Conservation (phyloP, 2,329 filamentous ascomycete genomes). For the Septoria petroselini region DNA sequence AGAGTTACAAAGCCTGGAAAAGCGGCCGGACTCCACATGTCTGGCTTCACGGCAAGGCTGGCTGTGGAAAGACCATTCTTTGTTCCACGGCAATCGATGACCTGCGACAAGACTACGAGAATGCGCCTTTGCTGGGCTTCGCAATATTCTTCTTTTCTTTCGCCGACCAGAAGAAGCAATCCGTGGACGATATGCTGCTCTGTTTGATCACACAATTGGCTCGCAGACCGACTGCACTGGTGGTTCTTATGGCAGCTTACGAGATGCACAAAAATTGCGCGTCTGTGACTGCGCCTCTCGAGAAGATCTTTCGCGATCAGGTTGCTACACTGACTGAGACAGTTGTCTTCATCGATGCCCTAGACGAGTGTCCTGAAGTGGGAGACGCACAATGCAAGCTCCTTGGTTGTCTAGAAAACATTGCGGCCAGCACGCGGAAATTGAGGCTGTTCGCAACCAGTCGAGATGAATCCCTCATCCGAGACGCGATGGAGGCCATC, state of each 20-base stretch:
- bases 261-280: not conserved
- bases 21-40: constrained; percentile 2
- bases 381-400: constrained; percentile 17
- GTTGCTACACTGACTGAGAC: not conserved
- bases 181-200: constrained; percentile 17
- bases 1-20: constrained; percentile 25
- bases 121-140: not conserved
- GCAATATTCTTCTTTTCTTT: constrained; percentile 25
- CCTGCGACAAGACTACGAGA: not conserved
- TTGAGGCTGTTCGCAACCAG: constrained; percentile 10
- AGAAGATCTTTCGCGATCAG: not conserved
- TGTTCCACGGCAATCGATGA: constrained; percentile 24
- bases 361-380: constrained; percentile 16
- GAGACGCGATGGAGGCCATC: not conserved
- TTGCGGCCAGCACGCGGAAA: not conserved
- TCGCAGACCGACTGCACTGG: not conserved
- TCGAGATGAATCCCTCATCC: constrained; percentile 2
- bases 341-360: constrained; percentile 7
- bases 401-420: constrained; percentile 7
- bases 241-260: not conserved
- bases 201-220: constrained; percentile 23
- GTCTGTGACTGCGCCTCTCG: not conserved
- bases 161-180: constrained; percentile 23
- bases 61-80: constrained; percentile 30
- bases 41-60: constrained; percentile 28